A percentile compares a stretch with the other conserved stretches of the same genome.
phyloP scores from a whole-genome alignment of 2,329 filamentous ascomycete species.

The Endocalyx cinctus region DNA sequence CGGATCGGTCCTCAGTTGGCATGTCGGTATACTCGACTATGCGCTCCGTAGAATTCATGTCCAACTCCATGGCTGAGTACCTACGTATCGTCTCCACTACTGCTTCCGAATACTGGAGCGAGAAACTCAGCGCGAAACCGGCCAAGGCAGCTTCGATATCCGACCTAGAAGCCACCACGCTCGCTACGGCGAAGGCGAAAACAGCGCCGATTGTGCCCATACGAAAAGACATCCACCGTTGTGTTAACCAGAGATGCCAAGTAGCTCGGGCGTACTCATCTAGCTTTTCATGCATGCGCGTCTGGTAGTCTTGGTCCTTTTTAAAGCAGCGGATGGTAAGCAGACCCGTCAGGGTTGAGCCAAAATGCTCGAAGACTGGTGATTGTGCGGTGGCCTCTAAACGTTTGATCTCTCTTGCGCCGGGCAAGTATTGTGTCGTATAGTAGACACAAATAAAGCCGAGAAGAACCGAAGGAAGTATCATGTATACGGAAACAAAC shows the following conservation, averaged over 20 bases:
- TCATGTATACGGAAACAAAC: slow-evolving; percentile 63
- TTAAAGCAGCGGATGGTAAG: slow-evolving; percentile 72
- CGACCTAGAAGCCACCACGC: slow-evolving; percentile 57
- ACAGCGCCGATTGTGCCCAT: slow-evolving; percentile 65
- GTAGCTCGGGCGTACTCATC: slow-evolving; percentile 64
- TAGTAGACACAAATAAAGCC: slow-evolving; percentile 54
- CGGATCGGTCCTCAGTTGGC: too few species aligned
- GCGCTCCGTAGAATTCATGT: too few species aligned
- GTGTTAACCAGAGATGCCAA: slow-evolving; percentile 67
- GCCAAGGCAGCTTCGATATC: slow-evolving; percentile 65
- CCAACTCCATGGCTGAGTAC: too few species aligned
- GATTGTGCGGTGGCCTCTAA: slow-evolving; percentile 73
- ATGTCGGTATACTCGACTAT: too few species aligned
- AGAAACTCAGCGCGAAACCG: slow-evolving; percentile 71
- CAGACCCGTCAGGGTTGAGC: slow-evolving; percentile 66
- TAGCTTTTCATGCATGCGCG: slow-evolving; percentile 64
- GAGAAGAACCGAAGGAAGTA: slow-evolving; percentile 56
- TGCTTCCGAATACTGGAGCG: slow-evolving; percentile 60
- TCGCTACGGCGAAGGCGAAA: slow-evolving; percentile 62
- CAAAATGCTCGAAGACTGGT: slow-evolving; percentile 77
- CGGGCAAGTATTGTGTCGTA: slow-evolving; percentile 60
- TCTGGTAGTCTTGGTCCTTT: slow-evolving; percentile 61
- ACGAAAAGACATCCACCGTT: slow-evolving; percentile 72
- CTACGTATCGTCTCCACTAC: slow-evolving; percentile 47
- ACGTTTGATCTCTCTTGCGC: slow-evolving; percentile 69